Evolutionary conservation across 75 land plant species (phyloP), one percentile per base, ranked within the genome.

Genomic region (Cryptomeria japonica): DNA sequence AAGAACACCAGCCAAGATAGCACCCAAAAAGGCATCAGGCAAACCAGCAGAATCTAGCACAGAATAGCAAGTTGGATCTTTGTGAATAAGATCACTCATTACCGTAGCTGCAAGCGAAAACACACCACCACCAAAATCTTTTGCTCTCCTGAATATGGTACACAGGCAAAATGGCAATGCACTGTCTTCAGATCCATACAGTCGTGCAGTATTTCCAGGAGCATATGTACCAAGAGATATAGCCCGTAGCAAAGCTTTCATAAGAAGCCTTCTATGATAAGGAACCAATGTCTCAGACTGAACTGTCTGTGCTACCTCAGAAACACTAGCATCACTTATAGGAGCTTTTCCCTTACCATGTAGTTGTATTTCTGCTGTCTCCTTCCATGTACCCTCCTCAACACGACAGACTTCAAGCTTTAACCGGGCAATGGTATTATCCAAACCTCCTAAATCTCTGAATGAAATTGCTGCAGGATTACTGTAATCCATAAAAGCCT

Each of bases 21-120:
- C 95, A 94, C 93, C 96, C 53, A 98, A 87, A 88, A 97, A 98
- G 2, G 99, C 97, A 87, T 87, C 85, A 41, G 99, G 99, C 64
- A 98, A 89, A 87, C 93, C 99, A 83, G 96, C 96, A 28, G 91
- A 95, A 89, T 96, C 95, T 77, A 98, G 92, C 47, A 94, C 90
- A 80, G 97, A 86, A 89, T 93, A 98, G 89, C 96, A 97, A 13
- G 99, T 97, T 56, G 99, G 99, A 90, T 98, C 99, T 80, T 96
- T 97, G 89, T 98, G 99, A 85, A 98, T 97, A 13, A 98, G 89
- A 92, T 98, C 99, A 90, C 97, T 95, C 99, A 98, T 97, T 13
- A 97, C 96, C 85, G 95, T 96, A 41, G 96, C 99, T 82, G 99
- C 99, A 87, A 95, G 92, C 41, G 97, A 93, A 89, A 95, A 98